Evolutionary conservation across 2,329 filamentous ascomycete genomes (phyloP), one percentile per base, ranked within the genome.

Genomic region (Onygenales sp.): DNA sequence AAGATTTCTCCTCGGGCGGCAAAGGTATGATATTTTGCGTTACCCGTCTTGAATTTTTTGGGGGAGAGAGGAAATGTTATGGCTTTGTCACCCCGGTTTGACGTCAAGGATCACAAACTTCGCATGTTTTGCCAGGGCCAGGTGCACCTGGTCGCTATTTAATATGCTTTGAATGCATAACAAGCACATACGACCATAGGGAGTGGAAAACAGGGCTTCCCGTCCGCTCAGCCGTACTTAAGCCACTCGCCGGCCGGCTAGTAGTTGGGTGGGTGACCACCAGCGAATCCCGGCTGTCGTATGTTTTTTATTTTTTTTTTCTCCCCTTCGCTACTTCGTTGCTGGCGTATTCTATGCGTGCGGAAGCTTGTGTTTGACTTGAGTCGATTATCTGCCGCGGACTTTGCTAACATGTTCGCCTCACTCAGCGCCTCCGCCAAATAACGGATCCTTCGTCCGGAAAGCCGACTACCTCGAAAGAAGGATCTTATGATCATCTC

Each of bases 1-100:
- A 85, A 86, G 52, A 95, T 97, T 57, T 94, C 90, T 0, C 80
- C 87, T 2, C 81, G 91, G 48, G 92, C 92, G 42, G 85, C 87
- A 42, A 82, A 87, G 72, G 87, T 90, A 77, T 49, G 75, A 58
- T 49, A 44, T 46, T 52, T 46, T 42, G 9, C 39, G 32, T 40
- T 37, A 14, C n/a, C 14, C 33, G 21, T 6, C 8, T 13, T 11
- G 10, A 11, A 14, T 4, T 36, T 11, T n/a, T 9, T 10, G 31
- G 10, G 21, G 36, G 34, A 3, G n/a, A n/a, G 42, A 4, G 45
- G n/a, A 14, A 6, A 7, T 14, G n/a, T 3, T 40, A 11, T 14
- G 37, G 37, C 10, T 51, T 51, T 27, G 8, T 36, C 36, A 27
- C 4, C 34, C 34, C 33, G 36, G 42, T 33, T 44, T 54, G 42